Percentiles rank a stretch among this genome's conserved stretches.
These are phyloP conservation scores for Salvia splendens DNA, from an alignment of 257 asterid species.

Conservation along the genomic window DNA sequence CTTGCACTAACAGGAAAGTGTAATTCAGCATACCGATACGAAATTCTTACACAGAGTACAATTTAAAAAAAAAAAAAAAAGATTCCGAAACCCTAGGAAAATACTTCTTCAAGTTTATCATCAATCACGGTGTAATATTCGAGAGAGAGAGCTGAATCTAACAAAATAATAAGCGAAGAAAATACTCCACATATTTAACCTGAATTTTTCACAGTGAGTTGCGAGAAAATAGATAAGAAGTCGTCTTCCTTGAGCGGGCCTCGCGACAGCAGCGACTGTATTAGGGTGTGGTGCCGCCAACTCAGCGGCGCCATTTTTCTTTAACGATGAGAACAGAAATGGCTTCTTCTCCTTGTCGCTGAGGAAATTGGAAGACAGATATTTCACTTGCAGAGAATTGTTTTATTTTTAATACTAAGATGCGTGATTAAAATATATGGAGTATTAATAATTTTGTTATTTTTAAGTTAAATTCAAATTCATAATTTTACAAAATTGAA, in stretches of 20 bases:
- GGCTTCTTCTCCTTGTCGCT: neutral
- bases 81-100: neutral
- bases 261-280: constrained; percentile 73
- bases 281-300: constrained; percentile 76
- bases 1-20: constrained; percentile 7
- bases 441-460: too few species aligned
- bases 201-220: constrained; percentile 49
- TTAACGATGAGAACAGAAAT: neutral
- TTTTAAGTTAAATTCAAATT: too few species aligned
- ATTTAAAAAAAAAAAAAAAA: neutral
- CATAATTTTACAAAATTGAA: too few species aligned
- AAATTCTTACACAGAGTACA: neutral
- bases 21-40: neutral
- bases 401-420: too few species aligned
- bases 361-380: too few species aligned
- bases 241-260: constrained; percentile 71
- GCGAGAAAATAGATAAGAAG: constrained; percentile 56
- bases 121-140: constrained; percentile 2
- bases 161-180: neutral
- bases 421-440: too few species aligned
- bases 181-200: constrained; percentile 36
- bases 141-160: neutral
- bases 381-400: too few species aligned
- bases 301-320: constrained; percentile 53
- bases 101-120: constrained; percentile 4